phyloP scores from a whole-genome alignment of 2,329 filamentous ascomycete species.

The Claviceps pusilla region DNA sequence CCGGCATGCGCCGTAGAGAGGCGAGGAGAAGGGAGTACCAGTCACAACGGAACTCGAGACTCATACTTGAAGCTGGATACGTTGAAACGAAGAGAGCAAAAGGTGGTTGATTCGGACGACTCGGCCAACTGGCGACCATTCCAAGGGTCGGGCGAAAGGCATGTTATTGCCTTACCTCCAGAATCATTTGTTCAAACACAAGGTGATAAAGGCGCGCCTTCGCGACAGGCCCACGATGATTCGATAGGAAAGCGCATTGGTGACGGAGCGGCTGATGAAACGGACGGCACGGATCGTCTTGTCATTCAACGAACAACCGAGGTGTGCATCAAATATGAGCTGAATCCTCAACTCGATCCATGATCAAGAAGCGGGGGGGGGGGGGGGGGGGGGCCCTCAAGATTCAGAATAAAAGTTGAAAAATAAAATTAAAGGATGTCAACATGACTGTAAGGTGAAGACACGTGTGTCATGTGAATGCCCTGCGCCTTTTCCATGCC shows the following conservation, averaged over 20 bases:
- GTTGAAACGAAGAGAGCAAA: conserved; percentile 2
- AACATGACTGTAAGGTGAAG: neutral
- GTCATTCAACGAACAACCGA: conserved; percentile 5
- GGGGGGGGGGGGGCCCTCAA: too few species aligned
- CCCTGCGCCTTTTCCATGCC: neutral
- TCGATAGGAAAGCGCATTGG: neutral
- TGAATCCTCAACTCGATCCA: neutral
- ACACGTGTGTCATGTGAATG: neutral
- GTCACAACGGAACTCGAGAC: neutral
- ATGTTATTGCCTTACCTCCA: neutral
- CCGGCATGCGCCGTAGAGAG: conserved; percentile 1
- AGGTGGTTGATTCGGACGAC: neutral
- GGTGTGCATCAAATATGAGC: conserved; percentile 2
- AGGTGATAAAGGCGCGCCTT: neutral
- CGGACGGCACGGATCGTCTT: neutral
- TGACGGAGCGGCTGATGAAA: neutral
- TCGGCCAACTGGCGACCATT: conserved; percentile 3
- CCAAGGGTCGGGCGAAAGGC: neutral
- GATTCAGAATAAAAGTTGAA: too few species aligned
- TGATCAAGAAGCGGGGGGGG: neutral
- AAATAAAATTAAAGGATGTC: neutral
- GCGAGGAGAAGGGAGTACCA: neutral
- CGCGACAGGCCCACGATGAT: neutral
- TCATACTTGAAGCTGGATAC: conserved; percentile 3
- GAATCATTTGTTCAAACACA: neutral